phyloP scores from a whole-genome alignment of 805 yeast species.

The Vanderwaltozyma yarrowii region DNA sequence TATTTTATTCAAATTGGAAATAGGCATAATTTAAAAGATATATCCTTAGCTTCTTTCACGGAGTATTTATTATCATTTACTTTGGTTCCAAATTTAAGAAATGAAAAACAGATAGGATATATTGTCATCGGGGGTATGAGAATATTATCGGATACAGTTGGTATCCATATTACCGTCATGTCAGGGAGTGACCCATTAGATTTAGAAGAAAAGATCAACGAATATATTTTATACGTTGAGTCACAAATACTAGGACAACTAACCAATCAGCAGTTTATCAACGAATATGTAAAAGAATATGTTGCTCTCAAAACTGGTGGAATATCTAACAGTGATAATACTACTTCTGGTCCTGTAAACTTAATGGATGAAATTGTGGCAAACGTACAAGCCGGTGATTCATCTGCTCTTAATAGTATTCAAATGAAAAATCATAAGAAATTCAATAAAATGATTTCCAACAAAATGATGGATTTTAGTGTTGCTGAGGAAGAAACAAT shows the following conservation, averaged over 20 bases:
- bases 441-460: slow-evolving; percentile 41
- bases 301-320: slow-evolving; percentile 16
- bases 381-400: slow-evolving; percentile 29
- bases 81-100: slow-evolving; percentile 40
- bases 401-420: slow-evolving; percentile 10
- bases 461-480: slow-evolving; percentile 27
- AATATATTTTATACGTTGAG: slow-evolving; percentile 37
- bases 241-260: slow-evolving; percentile 16
- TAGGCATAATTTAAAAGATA: slow-evolving; percentile 28
- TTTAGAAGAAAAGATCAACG: slow-evolving; percentile 39
- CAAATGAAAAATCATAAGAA: slow-evolving; percentile 36
- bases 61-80: slow-evolving; percentile 38
- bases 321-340: slow-evolving; percentile 5
- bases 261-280: slow-evolving; percentile 30
- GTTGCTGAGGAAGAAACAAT: slow-evolving; percentile 31
- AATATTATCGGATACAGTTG: slow-evolving; percentile 40
- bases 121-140: slow-evolving; percentile 48
- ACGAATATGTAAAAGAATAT: slow-evolving; percentile 31
- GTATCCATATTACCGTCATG: slow-evolving; percentile 48
- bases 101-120: slow-evolving; percentile 52
- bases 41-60: slow-evolving; percentile 37
- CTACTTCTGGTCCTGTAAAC: slow-evolving; percentile 28
- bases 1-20: slow-evolving; percentile 49
- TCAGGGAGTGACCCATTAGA: slow-evolving; percentile 38
- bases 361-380: slow-evolving; percentile 28